Evolutionary conservation across 1,139 yeast genomes (phyloP).

Genomic region (Meyerozyma sp.): DNA sequence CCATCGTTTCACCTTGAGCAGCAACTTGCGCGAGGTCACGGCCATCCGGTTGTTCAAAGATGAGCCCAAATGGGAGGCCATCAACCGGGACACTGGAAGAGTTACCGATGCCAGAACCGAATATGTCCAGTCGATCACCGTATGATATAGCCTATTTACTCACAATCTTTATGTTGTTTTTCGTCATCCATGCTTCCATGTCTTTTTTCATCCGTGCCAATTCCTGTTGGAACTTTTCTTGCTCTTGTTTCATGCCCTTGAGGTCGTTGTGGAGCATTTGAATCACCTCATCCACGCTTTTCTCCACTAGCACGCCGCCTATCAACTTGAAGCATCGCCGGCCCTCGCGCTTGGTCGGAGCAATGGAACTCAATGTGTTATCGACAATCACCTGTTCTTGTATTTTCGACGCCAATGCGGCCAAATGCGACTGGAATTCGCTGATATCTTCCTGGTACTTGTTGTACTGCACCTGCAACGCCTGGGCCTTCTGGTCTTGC

Average conservation of each 20-base stretch:
- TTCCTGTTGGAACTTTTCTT: constrained; percentile 40
- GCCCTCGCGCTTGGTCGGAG: constrained; percentile 44
- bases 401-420: constrained; percentile 40
- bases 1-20: constrained; percentile 80
- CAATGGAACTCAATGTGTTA: constrained; percentile 43
- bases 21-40: constrained; percentile 51
- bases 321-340: constrained; percentile 91
- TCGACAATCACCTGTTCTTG: constrained; percentile 40
- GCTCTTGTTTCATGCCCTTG: constrained; percentile 28
- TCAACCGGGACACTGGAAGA: constrained; percentile 47
- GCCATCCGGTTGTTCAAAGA: constrained; percentile 87
- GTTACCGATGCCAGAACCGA: constrained; percentile 26
- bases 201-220: constrained; percentile 44
- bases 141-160: constrained; percentile 12
- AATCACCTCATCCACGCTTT: constrained; percentile 69
- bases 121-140: constrained; percentile 27
- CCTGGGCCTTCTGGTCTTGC: constrained; percentile 42
- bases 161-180: constrained; percentile 61
- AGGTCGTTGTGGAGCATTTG: constrained; percentile 62
- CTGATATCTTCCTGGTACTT: constrained; percentile 56
- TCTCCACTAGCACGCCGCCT: constrained; percentile 88
- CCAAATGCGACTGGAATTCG: constrained; percentile 51
- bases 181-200: constrained; percentile 64
- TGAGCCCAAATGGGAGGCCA: constrained; percentile 95
- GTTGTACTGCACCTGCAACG: constrained; percentile 57